Base-by-base conservation (phyloP, 306 rosid species). In the Glycyrrhiza uralensis region DNA sequence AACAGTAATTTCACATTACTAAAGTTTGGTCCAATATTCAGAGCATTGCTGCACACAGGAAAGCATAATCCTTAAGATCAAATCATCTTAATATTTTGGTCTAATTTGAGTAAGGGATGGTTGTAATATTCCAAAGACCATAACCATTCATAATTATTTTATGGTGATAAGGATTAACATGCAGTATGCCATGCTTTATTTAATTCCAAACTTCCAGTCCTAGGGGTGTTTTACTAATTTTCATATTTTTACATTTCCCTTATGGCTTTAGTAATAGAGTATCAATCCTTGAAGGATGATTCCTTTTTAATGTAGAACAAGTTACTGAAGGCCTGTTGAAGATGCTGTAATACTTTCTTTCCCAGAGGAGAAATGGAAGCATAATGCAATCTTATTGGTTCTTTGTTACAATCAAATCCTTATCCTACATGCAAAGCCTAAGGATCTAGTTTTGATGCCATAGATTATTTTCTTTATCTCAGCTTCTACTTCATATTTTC, bases 31-130 rank as follows among this genome's bases (percentile, higher is more conserved):
- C 24, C 2, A 17, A 11, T 22, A 28, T 28, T 54, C 33, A 54
- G 9, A 44, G 61, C 36, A 11, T 56, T 14, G 29, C 41, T n/a
- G 35, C 38, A 56, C 63, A 56, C 5, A 51, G 41, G 23, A 28
- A 56, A 56, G 22, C 41, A 56, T 28, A 14, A 56, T 36, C 63
- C 63, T n/a, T n/a, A n/a, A n/a, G 63, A 29, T 56, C 5, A 56
- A 56, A 56, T 56, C 63, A 29, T 56, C 39, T 55, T 26, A 55
- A n/a, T n/a, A n/a, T n/a, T n/a, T n/a, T n/a, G n/a, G n/a, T n/a
- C n/a, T n/a, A n/a, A n/a, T n/a, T 26, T 56, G 26, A 15, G 29
- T 35, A 38, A 60, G 20, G 32, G 15, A 11, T 36, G 10, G 18
- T 36, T 36, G 14, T 18, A 59, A 59, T 33, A 59, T 8, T 36